These are phyloP conservation scores for Linum tenue DNA, from an alignment of 345 rosid genomes.

Conservation along the genomic window DNA sequence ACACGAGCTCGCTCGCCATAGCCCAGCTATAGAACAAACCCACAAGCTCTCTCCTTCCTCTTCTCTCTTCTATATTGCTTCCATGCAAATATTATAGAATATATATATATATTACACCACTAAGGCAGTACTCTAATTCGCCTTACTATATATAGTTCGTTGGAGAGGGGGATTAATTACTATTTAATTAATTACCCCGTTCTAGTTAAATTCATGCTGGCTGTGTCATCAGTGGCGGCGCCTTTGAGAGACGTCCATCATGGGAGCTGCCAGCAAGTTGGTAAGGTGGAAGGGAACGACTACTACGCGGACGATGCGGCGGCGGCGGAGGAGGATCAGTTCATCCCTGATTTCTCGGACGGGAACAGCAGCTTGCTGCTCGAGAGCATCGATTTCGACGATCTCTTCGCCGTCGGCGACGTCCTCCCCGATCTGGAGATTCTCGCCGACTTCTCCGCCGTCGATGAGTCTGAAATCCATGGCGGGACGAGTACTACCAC, in stretches of 20 bases:
- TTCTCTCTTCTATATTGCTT: neutral
- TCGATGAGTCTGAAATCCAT: conserved; percentile 41
- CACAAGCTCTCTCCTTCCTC: neutral
- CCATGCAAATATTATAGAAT: conserved; percentile 8
- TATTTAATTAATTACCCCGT: neutral
- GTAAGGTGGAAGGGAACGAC: conserved; percentile 26
- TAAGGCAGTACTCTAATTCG: too few species aligned
- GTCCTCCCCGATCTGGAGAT: conserved; percentile 61
- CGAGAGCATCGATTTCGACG: conserved; percentile 67
- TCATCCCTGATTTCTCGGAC: conserved; percentile 40
- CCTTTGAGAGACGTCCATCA: conserved; percentile 26
- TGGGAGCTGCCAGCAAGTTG: conserved; percentile 30
- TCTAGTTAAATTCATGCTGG: conserved; percentile 48
- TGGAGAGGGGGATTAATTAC: neutral
- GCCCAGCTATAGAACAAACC: neutral
- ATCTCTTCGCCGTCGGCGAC: conserved; percentile 55
- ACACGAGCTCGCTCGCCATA: too few species aligned
- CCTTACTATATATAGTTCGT: neutral
- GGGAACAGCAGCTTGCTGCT: conserved; percentile 19
- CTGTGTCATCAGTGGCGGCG: conserved; percentile 31
- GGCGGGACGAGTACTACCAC: neutral
- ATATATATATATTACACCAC: conserved; percentile 18
- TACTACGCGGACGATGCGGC: too few species aligned
- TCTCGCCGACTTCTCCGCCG: conserved; percentile 49
- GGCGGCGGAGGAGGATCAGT: conserved; percentile 21